These are phyloP conservation scores for Didymella lethalis DNA, from an alignment of 2,329 filamentous ascomycete genomes.

Conservation along the genomic window DNA sequence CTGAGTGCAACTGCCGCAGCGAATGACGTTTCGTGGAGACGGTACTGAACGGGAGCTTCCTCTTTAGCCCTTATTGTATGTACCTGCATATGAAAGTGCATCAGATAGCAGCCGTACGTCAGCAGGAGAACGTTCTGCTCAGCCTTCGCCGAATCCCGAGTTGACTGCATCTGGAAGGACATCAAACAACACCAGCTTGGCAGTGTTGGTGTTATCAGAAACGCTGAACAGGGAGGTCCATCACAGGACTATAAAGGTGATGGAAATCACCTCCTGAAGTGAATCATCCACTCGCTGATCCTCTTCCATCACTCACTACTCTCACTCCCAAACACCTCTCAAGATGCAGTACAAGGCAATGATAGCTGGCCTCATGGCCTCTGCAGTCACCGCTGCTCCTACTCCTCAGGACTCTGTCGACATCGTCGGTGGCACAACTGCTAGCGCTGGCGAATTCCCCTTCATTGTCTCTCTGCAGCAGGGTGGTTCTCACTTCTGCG, in stretches of 20 bases:
- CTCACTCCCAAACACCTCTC: constrained; percentile 19
- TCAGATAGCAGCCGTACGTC: constrained; percentile 25
- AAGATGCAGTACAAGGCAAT: constrained; percentile 38
- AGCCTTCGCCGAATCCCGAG: constrained; percentile 11
- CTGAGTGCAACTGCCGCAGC: not conserved
- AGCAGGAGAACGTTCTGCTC: constrained; percentile 9
- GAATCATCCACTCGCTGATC: constrained; percentile 32
- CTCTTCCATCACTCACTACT: constrained; percentile 20
- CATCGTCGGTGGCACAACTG: constrained; percentile 40
- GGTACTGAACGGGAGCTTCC: constrained; percentile 25
- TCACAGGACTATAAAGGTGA: constrained; percentile 28
- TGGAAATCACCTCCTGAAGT: constrained; percentile 6
- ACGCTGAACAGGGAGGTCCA: constrained; percentile 21
- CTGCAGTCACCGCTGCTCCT: constrained; percentile 33
- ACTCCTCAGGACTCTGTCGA: constrained; percentile 32
- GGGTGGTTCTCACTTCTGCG: constrained; percentile 37
- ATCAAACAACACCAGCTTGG: constrained; percentile 26
- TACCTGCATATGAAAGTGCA: constrained; percentile 12
- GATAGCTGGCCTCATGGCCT: constrained; percentile 33
- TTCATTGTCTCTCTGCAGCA: constrained; percentile 39
- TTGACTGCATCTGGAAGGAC: constrained; percentile 28
- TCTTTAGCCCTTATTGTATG: constrained; percentile 23
- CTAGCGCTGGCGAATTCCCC: constrained; percentile 38
- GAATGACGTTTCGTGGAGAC: constrained; percentile 7
- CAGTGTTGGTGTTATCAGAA: constrained; percentile 23